Conservation (phyloP, 257 asterid genomes). For the Solanum chilense region DNA sequence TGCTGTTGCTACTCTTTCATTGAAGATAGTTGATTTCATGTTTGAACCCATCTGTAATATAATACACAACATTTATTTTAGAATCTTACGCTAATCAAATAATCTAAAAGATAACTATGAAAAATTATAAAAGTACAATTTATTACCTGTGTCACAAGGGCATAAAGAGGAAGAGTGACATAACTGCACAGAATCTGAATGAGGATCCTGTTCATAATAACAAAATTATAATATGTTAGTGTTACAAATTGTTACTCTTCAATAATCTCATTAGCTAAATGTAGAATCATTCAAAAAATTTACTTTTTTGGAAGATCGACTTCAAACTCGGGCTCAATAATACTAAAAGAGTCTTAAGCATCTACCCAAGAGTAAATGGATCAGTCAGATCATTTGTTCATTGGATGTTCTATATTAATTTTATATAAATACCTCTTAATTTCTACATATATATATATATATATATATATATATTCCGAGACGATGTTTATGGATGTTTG, state of each 20-base stretch:
- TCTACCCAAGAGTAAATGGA: too few species aligned
- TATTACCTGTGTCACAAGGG: constrained; percentile 90
- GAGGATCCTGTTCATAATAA: constrained; percentile 36
- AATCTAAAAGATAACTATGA: too few species aligned
- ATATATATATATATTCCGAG: too few species aligned
- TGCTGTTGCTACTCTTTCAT: constrained; percentile 66
- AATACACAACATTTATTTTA: neutral
- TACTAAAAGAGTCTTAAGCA: too few species aligned
- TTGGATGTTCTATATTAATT: too few species aligned
- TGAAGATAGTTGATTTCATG: constrained; percentile 84
- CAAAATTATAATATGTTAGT: neutral
- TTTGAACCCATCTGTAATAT: constrained; percentile 72
- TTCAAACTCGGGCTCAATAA: too few species aligned
- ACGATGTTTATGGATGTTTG: too few species aligned
- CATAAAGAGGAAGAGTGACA: constrained; percentile 89
- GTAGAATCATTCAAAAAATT: neutral
- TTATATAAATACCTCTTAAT: too few species aligned
- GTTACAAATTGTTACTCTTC: neutral
- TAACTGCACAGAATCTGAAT: constrained; percentile 78
- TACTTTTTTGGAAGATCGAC: neutral
- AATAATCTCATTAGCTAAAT: neutral
- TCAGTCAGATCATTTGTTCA: too few species aligned
- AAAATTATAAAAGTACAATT: too few species aligned
- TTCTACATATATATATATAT: too few species aligned
- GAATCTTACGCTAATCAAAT: neutral